Conservation (phyloP, 305 asterid genomes). For the Fraxinus latifolia region DNA sequence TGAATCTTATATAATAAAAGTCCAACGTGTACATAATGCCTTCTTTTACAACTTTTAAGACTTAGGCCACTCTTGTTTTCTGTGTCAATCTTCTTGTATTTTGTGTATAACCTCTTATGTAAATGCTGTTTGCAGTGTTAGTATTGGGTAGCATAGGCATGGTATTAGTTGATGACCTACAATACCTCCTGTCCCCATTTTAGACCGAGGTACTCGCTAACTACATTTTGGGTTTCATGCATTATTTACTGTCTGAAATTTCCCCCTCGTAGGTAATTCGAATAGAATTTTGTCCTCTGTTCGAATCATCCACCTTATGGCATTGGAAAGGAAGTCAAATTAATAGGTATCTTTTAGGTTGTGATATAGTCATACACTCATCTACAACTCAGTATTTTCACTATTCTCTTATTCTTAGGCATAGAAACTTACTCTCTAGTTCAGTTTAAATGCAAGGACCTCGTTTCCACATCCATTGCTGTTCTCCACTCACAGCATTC, state of each 20-base stretch:
- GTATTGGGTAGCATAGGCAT: background rate
- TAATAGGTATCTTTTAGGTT: background rate
- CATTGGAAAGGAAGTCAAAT: background rate
- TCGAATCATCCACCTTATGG: background rate
- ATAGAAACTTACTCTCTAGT: background rate
- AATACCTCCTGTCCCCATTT: background rate
- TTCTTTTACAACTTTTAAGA: background rate
- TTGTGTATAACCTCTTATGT: background rate
- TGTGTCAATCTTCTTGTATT: background rate
- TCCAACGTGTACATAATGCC: background rate
- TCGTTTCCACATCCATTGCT: background rate
- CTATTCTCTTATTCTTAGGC: background rate
- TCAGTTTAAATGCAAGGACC: background rate
- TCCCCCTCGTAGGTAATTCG: background rate
- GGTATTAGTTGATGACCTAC: background rate
- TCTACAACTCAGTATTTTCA: background rate
- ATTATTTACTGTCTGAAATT: background rate
- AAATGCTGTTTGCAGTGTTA: background rate
- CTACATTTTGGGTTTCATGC: background rate
- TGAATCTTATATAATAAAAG: slow-evolving; percentile 3
- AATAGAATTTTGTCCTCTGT: background rate
- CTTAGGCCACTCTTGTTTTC: background rate
- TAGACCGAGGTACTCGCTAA: background rate
- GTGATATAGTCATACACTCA: background rate
- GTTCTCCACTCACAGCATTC: background rate